These are phyloP conservation scores for Alternaria arborescens DNA, from an alignment of 2,329 filamentous ascomycete species.

Conservation along the genomic window DNA sequence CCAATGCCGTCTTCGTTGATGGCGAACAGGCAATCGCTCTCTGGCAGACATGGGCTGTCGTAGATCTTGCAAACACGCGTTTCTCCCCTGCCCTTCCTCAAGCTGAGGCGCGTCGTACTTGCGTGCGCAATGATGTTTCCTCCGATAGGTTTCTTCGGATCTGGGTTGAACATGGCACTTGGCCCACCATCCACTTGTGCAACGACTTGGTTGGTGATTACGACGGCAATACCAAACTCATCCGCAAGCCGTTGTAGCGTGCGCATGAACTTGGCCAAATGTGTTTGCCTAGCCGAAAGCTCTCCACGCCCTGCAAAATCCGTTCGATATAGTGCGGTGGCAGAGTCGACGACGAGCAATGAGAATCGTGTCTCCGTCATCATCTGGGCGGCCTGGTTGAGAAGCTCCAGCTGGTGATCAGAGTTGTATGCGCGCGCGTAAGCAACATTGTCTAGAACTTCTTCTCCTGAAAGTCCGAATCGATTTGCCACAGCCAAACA, in stretches of 20 bases:
- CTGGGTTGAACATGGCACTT: slow-evolving; percentile 98
- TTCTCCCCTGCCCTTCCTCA: slow-evolving; percentile 95
- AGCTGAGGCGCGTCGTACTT: slow-evolving; percentile 89
- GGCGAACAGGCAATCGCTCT: slow-evolving; percentile 95
- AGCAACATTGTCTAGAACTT: slow-evolving; percentile 97
- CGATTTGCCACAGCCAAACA: slow-evolving; percentile 91
- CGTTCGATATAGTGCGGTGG: slow-evolving; percentile 92
- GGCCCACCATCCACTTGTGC: slow-evolving; percentile 97
- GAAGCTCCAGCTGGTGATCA: slow-evolving; percentile 92
- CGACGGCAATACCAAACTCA: slow-evolving; percentile 93
- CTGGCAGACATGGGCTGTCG: slow-evolving; percentile 94
- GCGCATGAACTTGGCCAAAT: slow-evolving; percentile 88
- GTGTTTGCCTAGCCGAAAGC: slow-evolving; percentile 89
- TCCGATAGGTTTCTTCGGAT: slow-evolving; percentile 98
- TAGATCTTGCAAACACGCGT: slow-evolving; percentile 99
- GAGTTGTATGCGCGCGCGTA: slow-evolving; percentile 99
- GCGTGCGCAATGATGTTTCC: slow-evolving; percentile 99
- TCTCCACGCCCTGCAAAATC: slow-evolving; percentile 98
- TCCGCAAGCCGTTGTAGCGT: slow-evolving; percentile 79
- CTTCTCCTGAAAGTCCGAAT: slow-evolving; percentile 93
- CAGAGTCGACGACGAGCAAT: slow-evolving; percentile 92
- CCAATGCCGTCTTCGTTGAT: slow-evolving; percentile 98
- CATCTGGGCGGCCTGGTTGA: slow-evolving; percentile 96
- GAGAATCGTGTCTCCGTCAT: slow-evolving; percentile 99
- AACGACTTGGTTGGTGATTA: slow-evolving; percentile 98